Evolutionary conservation across 1,139 yeast genomes (phyloP).

Genomic region (Candida pseudocylindracea): DNA sequence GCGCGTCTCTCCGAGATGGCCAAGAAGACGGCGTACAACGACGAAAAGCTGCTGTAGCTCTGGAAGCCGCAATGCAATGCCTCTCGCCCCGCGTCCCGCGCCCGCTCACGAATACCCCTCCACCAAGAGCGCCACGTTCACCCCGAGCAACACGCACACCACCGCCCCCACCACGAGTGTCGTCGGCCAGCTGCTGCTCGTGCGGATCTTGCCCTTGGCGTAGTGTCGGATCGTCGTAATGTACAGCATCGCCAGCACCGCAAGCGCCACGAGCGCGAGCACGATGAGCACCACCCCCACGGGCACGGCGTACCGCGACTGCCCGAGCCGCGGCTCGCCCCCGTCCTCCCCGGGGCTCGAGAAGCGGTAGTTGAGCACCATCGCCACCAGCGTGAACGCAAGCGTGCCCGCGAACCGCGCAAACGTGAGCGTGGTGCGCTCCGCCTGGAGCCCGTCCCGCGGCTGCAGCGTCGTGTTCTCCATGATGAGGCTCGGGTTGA

Average conservation of each 20-base stretch:
- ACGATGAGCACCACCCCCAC: background rate
- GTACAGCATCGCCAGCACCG: background rate
- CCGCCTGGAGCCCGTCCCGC: constrained; percentile 1
- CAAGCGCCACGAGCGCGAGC: background rate
- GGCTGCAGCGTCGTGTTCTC: background rate
- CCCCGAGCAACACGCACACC: background rate
- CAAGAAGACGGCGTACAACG: too few species aligned
- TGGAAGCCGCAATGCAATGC: too few species aligned
- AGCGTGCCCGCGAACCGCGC: background rate
- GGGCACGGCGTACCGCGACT: background rate
- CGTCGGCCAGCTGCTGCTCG: background rate
- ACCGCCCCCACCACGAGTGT: background rate
- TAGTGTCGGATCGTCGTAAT: background rate
- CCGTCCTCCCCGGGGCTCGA: background rate
- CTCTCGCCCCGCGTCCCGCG: too few species aligned
- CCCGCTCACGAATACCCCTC: background rate
- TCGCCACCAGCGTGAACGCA: background rate
- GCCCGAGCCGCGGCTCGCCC: too few species aligned
- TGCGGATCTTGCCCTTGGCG: constrained; percentile 1
- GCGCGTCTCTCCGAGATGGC: too few species aligned
- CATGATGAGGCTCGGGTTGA: background rate
- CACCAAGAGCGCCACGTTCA: background rate
- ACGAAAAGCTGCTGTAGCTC: too few species aligned
- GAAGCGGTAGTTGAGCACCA: constrained; percentile 1
- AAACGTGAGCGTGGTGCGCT: constrained; percentile 1